Conservation (phyloP, 2,329 filamentous ascomycete genomes). For the Neonectria sp. region DNA sequence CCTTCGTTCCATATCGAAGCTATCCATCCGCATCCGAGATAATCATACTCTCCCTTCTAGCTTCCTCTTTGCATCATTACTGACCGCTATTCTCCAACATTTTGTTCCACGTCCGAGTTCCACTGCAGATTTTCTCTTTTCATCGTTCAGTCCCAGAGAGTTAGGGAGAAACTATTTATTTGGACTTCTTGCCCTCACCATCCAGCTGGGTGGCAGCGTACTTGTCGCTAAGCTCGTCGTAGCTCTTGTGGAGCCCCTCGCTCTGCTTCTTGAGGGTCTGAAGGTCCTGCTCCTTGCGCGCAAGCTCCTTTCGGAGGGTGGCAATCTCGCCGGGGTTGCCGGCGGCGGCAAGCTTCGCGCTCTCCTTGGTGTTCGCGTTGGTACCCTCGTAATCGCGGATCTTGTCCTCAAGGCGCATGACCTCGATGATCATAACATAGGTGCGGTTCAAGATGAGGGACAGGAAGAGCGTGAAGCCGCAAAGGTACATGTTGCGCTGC, state of each 20-base stretch:
- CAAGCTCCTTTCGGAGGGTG: slow-evolving; percentile 78
- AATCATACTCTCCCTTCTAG: not conserved
- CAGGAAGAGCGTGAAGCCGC: slow-evolving; percentile 98
- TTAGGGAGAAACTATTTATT: slow-evolving; percentile 52
- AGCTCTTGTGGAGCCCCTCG: slow-evolving; percentile 86
- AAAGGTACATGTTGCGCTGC: slow-evolving; percentile 99
- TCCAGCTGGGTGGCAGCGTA: slow-evolving; percentile 72
- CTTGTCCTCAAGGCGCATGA: slow-evolving; percentile 92
- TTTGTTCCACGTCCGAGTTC: slow-evolving; percentile 1
- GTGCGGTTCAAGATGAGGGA: slow-evolving; percentile 99
- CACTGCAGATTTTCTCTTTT: not conserved
- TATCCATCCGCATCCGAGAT: not conserved
- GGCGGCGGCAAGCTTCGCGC: slow-evolving; percentile 78
- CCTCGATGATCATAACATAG: slow-evolving; percentile 96
- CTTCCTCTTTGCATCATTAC: slow-evolving; percentile 7
- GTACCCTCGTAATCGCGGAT: slow-evolving; percentile 82
- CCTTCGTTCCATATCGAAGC: not conserved
- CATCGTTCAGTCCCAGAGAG: not conserved
- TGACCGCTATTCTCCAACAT: not conserved
- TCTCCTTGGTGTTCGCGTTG: slow-evolving; percentile 73
- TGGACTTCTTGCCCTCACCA: slow-evolving; percentile 71
- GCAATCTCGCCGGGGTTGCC: slow-evolving; percentile 84
- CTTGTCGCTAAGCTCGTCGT: slow-evolving; percentile 88
- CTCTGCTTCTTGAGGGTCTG: slow-evolving; percentile 94
- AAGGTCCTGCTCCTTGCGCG: slow-evolving; percentile 86